Evolutionary conservation across 257 asterid species (phyloP).

Genomic region (Primulina tabacum): DNA sequence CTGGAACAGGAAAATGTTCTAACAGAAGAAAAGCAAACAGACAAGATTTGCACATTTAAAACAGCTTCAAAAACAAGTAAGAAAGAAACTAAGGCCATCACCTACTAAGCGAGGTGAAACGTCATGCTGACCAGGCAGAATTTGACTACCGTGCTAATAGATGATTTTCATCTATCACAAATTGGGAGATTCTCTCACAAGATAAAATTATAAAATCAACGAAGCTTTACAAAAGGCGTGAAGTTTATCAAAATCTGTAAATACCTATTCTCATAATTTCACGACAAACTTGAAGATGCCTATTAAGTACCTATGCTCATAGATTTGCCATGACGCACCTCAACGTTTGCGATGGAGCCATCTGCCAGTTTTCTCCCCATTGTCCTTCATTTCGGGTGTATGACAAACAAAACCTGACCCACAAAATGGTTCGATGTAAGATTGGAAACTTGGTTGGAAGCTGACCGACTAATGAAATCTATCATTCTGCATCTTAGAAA

Average conservation of each 20-base stretch:
- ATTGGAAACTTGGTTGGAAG: background rate
- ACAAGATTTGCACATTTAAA: background rate
- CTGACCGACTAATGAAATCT: background rate
- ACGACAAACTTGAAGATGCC: background rate
- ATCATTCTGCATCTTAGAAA: background rate
- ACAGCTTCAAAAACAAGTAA: background rate
- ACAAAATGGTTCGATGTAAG: background rate
- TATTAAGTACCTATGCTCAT: background rate
- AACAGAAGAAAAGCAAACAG: background rate
- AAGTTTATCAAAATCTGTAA: background rate
- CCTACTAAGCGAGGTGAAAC: background rate
- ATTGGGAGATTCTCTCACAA: background rate
- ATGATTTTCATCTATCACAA: background rate
- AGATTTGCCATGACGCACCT: background rate
- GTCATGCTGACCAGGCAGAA: background rate
- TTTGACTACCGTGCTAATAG: background rate
- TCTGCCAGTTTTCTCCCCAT: background rate
- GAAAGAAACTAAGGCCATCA: too few species aligned
- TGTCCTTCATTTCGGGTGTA: background rate
- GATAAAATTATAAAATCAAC: too few species aligned
- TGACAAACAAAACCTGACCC: background rate
- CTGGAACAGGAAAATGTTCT: slow-evolving; percentile 2
- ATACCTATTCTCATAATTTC: background rate
- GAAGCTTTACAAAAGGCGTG: background rate
- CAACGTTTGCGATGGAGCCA: background rate